Percentiles rank a stretch among this genome's conserved stretches.
These are phyloP conservation scores for Leptoxyphium fumago DNA, from an alignment of 2,329 filamentous ascomycete species.

Conservation along the genomic window DNA sequence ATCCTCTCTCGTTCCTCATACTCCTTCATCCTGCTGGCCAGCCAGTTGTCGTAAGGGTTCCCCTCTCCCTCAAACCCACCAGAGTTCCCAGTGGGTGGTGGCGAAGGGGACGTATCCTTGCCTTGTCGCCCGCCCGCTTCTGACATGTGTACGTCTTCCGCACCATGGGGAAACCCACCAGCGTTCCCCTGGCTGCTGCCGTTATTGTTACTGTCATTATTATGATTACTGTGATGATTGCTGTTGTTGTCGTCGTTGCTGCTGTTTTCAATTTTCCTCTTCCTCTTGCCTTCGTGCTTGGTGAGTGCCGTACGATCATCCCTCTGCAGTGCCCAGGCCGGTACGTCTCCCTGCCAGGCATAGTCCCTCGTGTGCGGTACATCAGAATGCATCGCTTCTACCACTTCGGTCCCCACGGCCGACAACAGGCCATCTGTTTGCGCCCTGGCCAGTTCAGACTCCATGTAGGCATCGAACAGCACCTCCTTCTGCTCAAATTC, in stretches of 20 bases:
- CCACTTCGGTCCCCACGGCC: constrained; percentile 19
- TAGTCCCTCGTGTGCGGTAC: constrained; percentile 20
- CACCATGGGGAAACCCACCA: not conserved
- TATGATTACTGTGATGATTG: constrained; percentile 9
- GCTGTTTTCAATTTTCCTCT: not conserved
- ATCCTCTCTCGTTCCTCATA: constrained; percentile 14
- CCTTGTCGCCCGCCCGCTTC: constrained; percentile 2
- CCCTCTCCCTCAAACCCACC: constrained; percentile 19
- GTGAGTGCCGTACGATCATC: not conserved
- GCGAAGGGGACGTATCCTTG: constrained; percentile 8
- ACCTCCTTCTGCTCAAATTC: constrained; percentile 74
- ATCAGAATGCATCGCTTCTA: constrained; percentile 24
- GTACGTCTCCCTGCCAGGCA: constrained; percentile 8
- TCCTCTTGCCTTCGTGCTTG: too few relatives aligned
- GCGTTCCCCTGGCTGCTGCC: not conserved
- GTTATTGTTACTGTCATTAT: constrained; percentile 3
- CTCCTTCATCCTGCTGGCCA: constrained; percentile 14
- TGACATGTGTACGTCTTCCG: not conserved
- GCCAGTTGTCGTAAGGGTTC: constrained; percentile 21
- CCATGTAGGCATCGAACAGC: constrained; percentile 59
- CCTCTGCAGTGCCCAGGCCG: not conserved
- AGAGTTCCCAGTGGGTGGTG: constrained; percentile 15
- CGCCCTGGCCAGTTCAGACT: constrained; percentile 45
- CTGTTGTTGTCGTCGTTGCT: not conserved
- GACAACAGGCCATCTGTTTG: constrained; percentile 20